phyloP scores from a whole-genome alignment of 345 rosid genomes.

The Xanthoceras sorbifolium region DNA sequence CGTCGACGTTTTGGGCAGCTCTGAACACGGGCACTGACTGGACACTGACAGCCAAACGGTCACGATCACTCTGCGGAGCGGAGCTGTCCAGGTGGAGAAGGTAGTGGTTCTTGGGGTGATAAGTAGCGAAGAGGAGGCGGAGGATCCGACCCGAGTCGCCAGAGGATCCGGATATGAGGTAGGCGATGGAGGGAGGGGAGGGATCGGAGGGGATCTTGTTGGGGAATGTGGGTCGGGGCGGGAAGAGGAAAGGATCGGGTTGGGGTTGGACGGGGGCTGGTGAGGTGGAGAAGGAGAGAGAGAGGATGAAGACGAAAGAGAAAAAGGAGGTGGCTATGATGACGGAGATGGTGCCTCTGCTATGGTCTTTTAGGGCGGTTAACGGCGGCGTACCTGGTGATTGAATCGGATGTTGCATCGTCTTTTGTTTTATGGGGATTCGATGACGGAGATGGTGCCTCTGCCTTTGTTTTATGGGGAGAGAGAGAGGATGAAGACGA shows the following conservation, averaged over 20 bases:
- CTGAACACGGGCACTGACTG: constrained; percentile 61
- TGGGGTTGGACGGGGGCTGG: constrained; percentile 23
- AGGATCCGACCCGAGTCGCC: constrained; percentile 69
- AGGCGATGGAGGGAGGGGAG: constrained; percentile 73
- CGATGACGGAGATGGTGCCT: no score
- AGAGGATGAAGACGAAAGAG: constrained; percentile 67
- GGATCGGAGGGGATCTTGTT: constrained; percentile 57
- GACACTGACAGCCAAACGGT: constrained; percentile 55
- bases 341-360: constrained; percentile 51
- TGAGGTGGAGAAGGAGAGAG: constrained; percentile 42
- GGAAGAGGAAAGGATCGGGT: constrained; percentile 77
- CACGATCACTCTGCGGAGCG: constrained; percentile 70
- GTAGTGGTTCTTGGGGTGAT: constrained; percentile 85
- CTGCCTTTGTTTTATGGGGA: no score
- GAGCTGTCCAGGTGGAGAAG: constrained; percentile 80
- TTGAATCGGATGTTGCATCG: constrained; percentile 4
- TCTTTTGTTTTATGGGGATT: no score
- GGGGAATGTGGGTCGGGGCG: constrained; percentile 44
- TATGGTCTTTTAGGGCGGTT: constrained; percentile 39
- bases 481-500: constrained; percentile 65
- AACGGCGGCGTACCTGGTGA: constrained; percentile 17
- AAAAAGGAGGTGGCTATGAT: constrained; percentile 58
- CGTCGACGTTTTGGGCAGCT: constrained; percentile 85
- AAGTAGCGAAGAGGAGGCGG: constrained; percentile 71
- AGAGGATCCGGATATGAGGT: constrained; percentile 72